Percentiles rank a stretch among this genome's conserved stretches.
Conservation (phyloP, 164 flowering plant genomes). For the Chimonanthus praecox region DNA sequence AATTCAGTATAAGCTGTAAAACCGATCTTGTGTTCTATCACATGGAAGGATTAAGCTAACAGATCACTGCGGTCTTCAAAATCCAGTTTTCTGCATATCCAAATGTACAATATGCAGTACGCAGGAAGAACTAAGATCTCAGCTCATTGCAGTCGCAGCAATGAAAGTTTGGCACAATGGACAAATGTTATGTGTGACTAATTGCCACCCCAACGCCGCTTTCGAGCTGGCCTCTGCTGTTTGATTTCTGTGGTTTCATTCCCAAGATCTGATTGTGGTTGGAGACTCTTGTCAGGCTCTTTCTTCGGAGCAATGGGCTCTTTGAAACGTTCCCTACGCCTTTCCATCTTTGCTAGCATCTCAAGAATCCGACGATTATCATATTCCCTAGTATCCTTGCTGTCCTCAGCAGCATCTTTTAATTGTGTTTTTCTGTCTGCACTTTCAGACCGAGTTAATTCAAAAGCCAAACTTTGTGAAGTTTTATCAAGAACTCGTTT, state of each 20-base stretch:
- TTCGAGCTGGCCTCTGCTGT: slow-evolving; percentile 49
- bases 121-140: not conserved
- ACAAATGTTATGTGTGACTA: slow-evolving; percentile 10
- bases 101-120: not conserved
- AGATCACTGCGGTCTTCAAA: not conserved
- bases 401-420: slow-evolving; percentile 16
- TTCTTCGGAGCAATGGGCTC: slow-evolving; percentile 34
- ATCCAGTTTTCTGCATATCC: not conserved
- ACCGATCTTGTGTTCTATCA: not conserved
- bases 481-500: slow-evolving; percentile 13
- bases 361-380: slow-evolving; percentile 46
- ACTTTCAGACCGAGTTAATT: not conserved
- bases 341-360: slow-evolving; percentile 64
- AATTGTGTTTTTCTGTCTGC: slow-evolving; percentile 1
- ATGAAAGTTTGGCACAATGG: not conserved
- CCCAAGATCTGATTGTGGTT: slow-evolving; percentile 18
- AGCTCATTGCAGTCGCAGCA: not conserved
- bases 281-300: slow-evolving; percentile 23
- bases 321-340: slow-evolving; percentile 62
- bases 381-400: slow-evolving; percentile 11
- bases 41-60: not conserved
- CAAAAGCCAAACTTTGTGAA: slow-evolving; percentile 1
- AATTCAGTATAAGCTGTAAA: not conserved
- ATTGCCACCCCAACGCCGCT: slow-evolving; percentile 57
- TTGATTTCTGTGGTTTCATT: slow-evolving; percentile 24